Evolutionary conservation across 371 early-diverging fungal species (phyloP).

Genomic region (Mycotypha africana): DNA sequence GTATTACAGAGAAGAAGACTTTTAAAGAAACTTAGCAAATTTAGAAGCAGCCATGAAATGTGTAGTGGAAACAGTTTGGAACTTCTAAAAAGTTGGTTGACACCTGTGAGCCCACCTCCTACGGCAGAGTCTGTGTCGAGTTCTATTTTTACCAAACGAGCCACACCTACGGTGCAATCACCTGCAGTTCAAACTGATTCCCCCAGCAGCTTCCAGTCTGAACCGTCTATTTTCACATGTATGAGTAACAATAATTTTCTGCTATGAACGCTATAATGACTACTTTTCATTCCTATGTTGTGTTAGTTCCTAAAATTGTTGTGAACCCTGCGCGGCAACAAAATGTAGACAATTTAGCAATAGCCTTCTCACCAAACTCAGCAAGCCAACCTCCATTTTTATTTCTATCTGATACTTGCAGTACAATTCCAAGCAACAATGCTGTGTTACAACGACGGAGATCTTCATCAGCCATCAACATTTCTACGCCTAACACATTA

Average conservation of each 20-base stretch:
- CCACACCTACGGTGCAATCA: too few relatives aligned
- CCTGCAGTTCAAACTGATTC: too few relatives aligned
- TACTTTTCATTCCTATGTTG: too few relatives aligned
- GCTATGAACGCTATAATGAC: too few relatives aligned
- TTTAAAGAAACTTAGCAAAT: conserved; percentile 7
- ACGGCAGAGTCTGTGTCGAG: too few relatives aligned
- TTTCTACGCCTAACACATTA: neutral
- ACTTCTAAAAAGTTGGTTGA: too few relatives aligned
- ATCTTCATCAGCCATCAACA: neutral
- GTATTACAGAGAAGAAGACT: conserved; percentile 18
- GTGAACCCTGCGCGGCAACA: conserved; percentile 13
- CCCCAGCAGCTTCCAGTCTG: too few relatives aligned
- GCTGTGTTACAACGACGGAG: neutral
- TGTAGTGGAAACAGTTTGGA: neutral
- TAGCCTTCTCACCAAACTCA: neutral
- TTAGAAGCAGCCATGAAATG: conserved; percentile 2
- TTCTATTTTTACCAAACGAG: too few relatives aligned
- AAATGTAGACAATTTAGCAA: neutral
- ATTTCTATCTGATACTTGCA: neutral
- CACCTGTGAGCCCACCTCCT: too few relatives aligned
- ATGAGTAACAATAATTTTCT: too few relatives aligned
- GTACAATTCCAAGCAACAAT: neutral
- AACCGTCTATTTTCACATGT: too few relatives aligned
- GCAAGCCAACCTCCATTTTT: neutral
- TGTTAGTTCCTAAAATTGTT: conserved; percentile 14